Conservation (phyloP, 2,329 filamentous ascomycete species). For the Cylindrodendrum hubeiense region DNA sequence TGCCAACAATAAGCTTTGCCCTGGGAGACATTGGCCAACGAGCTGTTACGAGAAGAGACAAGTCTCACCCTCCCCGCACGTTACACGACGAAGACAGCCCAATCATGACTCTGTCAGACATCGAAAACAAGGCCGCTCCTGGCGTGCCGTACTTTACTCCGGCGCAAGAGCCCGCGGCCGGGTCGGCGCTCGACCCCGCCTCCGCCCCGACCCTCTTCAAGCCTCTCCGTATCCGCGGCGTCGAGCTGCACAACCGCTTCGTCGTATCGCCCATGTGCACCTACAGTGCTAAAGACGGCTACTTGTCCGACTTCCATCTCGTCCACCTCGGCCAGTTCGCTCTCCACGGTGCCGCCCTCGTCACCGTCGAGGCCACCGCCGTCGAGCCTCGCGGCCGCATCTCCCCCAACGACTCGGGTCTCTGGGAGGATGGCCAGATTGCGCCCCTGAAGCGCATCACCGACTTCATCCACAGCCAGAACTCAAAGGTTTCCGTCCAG, state of each 20-base stretch:
- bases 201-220: conserved; percentile 66
- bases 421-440: conserved; percentile 90
- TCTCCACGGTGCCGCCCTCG: conserved; percentile 78
- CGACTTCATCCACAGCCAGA: conserved; percentile 85
- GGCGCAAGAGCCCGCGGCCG: conserved; percentile 64
- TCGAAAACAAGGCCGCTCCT: conserved; percentile 54
- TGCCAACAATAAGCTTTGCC: not conserved
- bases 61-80: not conserved
- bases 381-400: conserved; percentile 84
- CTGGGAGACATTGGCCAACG: not conserved
- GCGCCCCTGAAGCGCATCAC: conserved; percentile 76
- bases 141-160: conserved; percentile 67
- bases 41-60: not conserved
- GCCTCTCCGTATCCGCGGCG: conserved; percentile 65
- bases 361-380: conserved; percentile 83
- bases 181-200: conserved; percentile 56
- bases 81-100: not conserved
- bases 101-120: conserved; percentile 35
- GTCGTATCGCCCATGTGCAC: conserved; percentile 73
- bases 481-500: conserved; percentile 83
- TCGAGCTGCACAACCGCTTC: conserved; percentile 69
- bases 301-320: conserved; percentile 84
- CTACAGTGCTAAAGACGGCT: conserved; percentile 70
- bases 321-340: conserved; percentile 86
- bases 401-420: conserved; percentile 80